Evolutionary conservation across 176 grass and related monocot genomes (phyloP), one percentile per base, ranked within the genome.

Genomic region (Avena sativa): DNA sequence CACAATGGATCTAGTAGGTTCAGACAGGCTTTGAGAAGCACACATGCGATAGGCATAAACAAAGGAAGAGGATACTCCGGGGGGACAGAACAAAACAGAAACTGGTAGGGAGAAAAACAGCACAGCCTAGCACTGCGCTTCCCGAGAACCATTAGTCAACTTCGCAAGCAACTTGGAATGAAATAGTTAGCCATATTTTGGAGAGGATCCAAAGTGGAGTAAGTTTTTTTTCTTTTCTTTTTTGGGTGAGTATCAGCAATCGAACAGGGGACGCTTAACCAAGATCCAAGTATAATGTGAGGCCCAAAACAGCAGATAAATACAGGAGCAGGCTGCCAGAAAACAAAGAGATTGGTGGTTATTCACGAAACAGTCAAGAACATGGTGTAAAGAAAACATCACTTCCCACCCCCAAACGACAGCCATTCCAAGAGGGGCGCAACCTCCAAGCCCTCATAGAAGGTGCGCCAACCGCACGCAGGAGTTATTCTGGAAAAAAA

Each of bases 271-370:
- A 5, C 30, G 10, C 66, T 66, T 53, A 46, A 59, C 8, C 52
- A 80, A 58, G 65, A 66, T 51, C 69, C 81, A 88, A 76, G 76
- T 3, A 25, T 77, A 88, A 88, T 85, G 85, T 52, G 51, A 62
- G 23, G 81, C 75, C 81, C 40, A 80, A 53, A 55, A 53, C 49
- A 30, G 8, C 8, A 16, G 0, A 15, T 53, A 4, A 79, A 76
- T 84, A 68, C 61, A 79, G 57, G 56, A 21, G 74, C 20, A 43
- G 66, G 69, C 8, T 20, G n/a, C 52, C 38, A 69, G 71, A 69
- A 38, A 77, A 88, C 85, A 75, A 60, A 38, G 73, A 23, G 52
- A 61, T 58, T 34, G 28, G 49, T 36, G 28, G 67, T 57, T 84
- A 68, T 57, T 67, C 34, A 73, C 4, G 69, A 80, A 58, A 13